Base-by-base conservation (phyloP, 1,284 basidiomycete species). In the Ceratobasidium theobromae region DNA sequence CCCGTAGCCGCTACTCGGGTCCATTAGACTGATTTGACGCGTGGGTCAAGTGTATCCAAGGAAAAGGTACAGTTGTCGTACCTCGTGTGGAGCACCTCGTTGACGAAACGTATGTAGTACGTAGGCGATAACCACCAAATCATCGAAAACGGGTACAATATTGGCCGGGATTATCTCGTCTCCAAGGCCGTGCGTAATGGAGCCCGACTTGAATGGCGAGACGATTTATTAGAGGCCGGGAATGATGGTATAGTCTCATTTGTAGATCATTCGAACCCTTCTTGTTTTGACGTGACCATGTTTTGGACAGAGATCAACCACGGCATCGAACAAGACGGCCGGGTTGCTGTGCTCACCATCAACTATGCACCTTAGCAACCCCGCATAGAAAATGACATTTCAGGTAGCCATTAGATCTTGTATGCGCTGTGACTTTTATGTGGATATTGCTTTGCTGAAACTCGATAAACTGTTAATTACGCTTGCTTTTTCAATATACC, bases 111-210 rank as follows among this genome's bases (percentile, higher is more conserved):
- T 46, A 28, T 32, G 35, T 65, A 86, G 84, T 80, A 89, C 70
- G 85, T 85, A 1, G 79, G 79, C 18, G 85, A 83, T 71, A 78
- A 85, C 68, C 89, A 93, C 72, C 85, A 79, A 74, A 91, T 93
- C 60, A 80, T 85, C 21, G 82, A 84, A 8, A 77, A 93, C 67
- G 89, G 89, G 4, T 92, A 90, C 72, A 91, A 92, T 71, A 77
- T 87, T 51, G 88, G 89, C 11, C 84, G 90, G 18, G 86, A 92
- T 75, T 84, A 80, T 76, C 77, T 92, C 60, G 87, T 91, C 23
- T 78, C 81, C 43, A 82, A 79, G 11, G 88, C 89, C n/a, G 72
- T 81, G 23, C 73, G 79, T 6, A 86, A 84, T n/a, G 82, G 81
- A 69, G 87, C 88, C 0, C 83, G 88, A 1, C 80, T 92, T 1